These are phyloP conservation scores for Eutrema salsugineum DNA, from an alignment of 441 rosid genomes.

Conservation along the genomic window DNA sequence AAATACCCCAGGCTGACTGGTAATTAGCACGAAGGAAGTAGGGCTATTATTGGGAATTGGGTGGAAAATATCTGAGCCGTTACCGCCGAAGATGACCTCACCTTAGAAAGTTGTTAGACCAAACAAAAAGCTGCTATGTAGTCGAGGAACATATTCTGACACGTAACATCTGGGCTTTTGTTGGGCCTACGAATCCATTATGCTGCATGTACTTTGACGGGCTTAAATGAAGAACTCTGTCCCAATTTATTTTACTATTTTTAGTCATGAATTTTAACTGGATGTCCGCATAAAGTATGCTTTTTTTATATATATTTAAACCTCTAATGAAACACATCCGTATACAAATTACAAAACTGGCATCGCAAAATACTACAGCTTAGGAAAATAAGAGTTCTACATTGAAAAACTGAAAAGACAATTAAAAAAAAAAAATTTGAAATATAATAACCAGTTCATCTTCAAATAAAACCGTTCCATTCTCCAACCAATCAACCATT, in stretches of 20 bases:
- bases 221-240: not conserved
- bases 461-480: not conserved
- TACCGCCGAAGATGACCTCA: conserved; percentile 23
- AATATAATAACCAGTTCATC: not conserved
- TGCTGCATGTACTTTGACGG: not conserved
- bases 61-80: conserved; percentile 25
- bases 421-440: not conserved
- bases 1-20: conserved; percentile 1
- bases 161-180: not conserved
- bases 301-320: not conserved
- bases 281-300: not conserved
- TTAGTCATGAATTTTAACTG: not conserved
- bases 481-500: not conserved
- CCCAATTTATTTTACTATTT: not conserved
- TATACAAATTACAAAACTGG: not conserved
- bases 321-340: not conserved
- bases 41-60: conserved; percentile 13
- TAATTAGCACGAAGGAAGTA: not conserved
- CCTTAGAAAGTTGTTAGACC: no score
- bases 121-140: no score
- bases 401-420: not conserved
- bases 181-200: not conserved
- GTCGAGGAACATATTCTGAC: not conserved
- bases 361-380: not conserved
- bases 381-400: not conserved